Evolutionary conservation across 2,329 filamentous ascomycete species (phyloP).

Genomic region (Penicillium sp.): DNA sequence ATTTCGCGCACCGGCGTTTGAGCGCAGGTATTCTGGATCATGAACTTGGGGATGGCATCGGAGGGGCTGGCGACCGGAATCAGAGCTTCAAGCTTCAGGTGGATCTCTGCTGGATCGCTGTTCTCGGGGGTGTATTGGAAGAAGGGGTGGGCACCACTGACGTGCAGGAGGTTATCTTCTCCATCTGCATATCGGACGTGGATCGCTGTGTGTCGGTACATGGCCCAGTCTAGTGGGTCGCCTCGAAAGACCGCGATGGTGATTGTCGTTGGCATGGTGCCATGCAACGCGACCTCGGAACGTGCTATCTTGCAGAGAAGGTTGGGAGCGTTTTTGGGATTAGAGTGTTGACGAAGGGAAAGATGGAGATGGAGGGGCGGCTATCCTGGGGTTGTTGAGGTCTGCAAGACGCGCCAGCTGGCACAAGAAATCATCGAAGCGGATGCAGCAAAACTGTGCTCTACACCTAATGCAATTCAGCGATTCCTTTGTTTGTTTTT

Average conservation of each 20-base stretch:
- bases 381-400: too few species aligned
- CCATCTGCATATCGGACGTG: constrained; percentile 22
- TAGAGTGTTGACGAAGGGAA: too few species aligned
- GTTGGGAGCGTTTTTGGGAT: too few species aligned
- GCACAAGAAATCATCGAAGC: too few species aligned
- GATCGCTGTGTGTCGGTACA: constrained; percentile 33
- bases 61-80: constrained; percentile 19
- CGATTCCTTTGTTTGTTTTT: too few species aligned
- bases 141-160: constrained; percentile 27
- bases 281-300: too few species aligned
- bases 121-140: constrained; percentile 22
- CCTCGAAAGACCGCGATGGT: constrained; percentile 29
- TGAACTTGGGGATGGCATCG: constrained; percentile 7
- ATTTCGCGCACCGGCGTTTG: constrained; percentile 25
- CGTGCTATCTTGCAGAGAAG: too few species aligned
- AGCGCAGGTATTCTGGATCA: constrained; percentile 20
- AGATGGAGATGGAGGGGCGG: too few species aligned
- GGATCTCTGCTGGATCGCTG: constrained; percentile 4
- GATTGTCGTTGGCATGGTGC: constrained; percentile 22
- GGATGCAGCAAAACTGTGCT: too few species aligned
- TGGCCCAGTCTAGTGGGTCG: constrained; percentile 29
- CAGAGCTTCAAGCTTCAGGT: constrained; percentile 11
- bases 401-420: too few species aligned
- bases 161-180: constrained; percentile 23
- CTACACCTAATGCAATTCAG: too few species aligned